phyloP scores from a whole-genome alignment of 768 basidiomycete species.

The Pulveroboletus sp. region DNA sequence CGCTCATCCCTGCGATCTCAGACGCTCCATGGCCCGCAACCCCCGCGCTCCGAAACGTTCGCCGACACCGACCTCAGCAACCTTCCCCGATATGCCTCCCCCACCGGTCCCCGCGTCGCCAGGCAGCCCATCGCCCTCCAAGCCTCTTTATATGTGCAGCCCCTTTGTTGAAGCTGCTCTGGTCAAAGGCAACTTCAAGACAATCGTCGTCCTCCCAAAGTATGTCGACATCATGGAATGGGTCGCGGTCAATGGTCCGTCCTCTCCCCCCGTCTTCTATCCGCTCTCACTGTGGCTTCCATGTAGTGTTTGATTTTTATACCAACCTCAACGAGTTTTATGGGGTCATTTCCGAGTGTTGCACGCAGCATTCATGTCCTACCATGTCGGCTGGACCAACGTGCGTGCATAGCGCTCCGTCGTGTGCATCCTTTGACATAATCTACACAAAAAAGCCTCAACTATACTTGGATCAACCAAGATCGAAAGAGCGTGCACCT shows the following conservation, averaged over 20 bases:
- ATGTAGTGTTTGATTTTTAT: conserved; percentile 91
- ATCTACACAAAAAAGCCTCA: conserved; percentile 49
- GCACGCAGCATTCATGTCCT: conserved; percentile 85
- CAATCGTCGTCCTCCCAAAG: conserved; percentile 93
- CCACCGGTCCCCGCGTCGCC: conserved; percentile 41
- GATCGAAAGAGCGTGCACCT: conserved; percentile 83
- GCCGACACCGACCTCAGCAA: conserved; percentile 68
- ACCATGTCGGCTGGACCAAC: conserved; percentile 86
- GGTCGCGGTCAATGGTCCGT: conserved; percentile 91
- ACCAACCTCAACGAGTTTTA: conserved; percentile 97
- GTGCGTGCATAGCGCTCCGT: conserved; percentile 42
- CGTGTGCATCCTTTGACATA: not conserved
- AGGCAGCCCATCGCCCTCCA: conserved; percentile 26
- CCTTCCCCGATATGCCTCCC: conserved; percentile 44
- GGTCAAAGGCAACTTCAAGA: conserved; percentile 98
- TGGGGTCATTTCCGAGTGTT: conserved; percentile 88
- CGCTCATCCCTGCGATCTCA: conserved; percentile 24
- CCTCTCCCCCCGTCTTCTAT: not conserved
- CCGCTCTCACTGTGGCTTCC: not conserved
- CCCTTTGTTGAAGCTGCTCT: conserved; percentile 94
- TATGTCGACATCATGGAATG: conserved; percentile 96
- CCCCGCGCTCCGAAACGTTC: conserved; percentile 69
- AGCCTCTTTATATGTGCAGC: conserved; percentile 85
- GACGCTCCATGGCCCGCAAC: conserved; percentile 71
- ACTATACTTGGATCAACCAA: conserved; percentile 93